A percentile compares a stretch with the other conserved stretches of the same genome.
Evolutionary conservation across 345 rosid genomes (phyloP).

Genomic region (Balakata baccata): DNA sequence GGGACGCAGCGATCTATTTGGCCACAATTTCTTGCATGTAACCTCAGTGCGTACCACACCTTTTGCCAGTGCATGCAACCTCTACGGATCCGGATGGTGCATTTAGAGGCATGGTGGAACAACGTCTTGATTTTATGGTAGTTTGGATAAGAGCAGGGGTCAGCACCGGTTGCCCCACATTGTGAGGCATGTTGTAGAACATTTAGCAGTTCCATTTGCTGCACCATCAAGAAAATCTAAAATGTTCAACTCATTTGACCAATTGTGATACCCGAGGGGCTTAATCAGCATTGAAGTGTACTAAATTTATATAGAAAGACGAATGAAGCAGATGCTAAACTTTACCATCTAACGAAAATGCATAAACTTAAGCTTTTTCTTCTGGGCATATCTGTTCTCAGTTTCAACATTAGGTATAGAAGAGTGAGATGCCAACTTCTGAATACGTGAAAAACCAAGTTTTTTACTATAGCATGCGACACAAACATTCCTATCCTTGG

Average conservation of each 20-base stretch:
- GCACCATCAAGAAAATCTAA: conserved; percentile 16
- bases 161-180: conserved; percentile 19
- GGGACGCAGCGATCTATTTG: conserved; percentile 35
- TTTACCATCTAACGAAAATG: not conserved
- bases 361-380: not conserved
- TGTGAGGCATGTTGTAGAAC: conserved; percentile 41
- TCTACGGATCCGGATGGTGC: conserved; percentile 25
- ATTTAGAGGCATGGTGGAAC: conserved; percentile 35
- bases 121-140: conserved; percentile 33
- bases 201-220: conserved; percentile 25
- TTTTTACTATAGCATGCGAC: conserved; percentile 35
- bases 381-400: not conserved
- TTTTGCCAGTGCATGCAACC: conserved; percentile 32
- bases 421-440: conserved; percentile 24
- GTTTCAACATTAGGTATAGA: conserved; percentile 11
- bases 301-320: not conserved
- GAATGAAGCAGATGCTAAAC: not conserved
- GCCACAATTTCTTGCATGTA: conserved; percentile 38
- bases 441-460: conserved; percentile 23
- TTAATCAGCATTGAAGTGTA: not conserved
- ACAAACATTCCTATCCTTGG: conserved; percentile 29
- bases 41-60: conserved; percentile 21
- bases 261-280: not conserved
- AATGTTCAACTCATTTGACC: not conserved
- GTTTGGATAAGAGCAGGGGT: conserved; percentile 36